phyloP scores from a whole-genome alignment of 169 alveolate genomes.

The Neospora caninum region DNA sequence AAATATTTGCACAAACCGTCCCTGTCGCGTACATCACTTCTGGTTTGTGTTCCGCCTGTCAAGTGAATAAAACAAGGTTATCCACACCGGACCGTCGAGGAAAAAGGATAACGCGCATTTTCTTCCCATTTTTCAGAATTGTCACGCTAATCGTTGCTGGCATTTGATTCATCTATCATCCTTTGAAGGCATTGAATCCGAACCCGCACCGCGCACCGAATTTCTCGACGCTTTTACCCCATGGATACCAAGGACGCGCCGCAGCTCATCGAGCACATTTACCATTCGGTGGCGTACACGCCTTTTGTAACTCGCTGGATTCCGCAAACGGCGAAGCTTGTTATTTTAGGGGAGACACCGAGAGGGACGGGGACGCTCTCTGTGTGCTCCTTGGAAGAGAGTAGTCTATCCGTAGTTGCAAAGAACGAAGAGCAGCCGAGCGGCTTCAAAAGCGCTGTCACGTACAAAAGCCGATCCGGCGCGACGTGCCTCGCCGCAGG shows the following conservation, averaged over 20 bases:
- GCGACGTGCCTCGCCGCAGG: constrained; percentile 31
- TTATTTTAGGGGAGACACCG: constrained; percentile 25
- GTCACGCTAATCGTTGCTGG: too few relatives aligned
- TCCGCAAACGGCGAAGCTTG: constrained; percentile 25
- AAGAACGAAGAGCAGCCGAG: constrained; percentile 33
- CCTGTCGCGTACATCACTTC: too few relatives aligned
- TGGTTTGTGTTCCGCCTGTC: too few relatives aligned
- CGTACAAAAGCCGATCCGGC: constrained; percentile 27
- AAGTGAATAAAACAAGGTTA: too few relatives aligned
- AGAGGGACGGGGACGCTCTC: constrained; percentile 32
- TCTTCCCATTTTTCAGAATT: too few relatives aligned
- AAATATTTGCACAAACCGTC: too few relatives aligned
- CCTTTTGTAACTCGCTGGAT: constrained; percentile 36
- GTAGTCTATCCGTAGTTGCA: neutral
- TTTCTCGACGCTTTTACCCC: neutral
- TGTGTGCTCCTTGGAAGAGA: constrained; percentile 10
- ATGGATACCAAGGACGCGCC: constrained; percentile 46
- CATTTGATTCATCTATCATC: too few relatives aligned
- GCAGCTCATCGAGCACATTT: constrained; percentile 42
- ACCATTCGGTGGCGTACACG: constrained; percentile 16
- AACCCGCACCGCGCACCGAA: too few relatives aligned
- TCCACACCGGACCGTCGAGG: too few relatives aligned
- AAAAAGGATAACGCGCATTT: too few relatives aligned
- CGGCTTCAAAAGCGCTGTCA: constrained; percentile 11
- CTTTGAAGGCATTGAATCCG: too few relatives aligned